Base-by-base conservation (phyloP, 192 early-diverging fungal species). In the Backusella liffmaniae region DNA sequence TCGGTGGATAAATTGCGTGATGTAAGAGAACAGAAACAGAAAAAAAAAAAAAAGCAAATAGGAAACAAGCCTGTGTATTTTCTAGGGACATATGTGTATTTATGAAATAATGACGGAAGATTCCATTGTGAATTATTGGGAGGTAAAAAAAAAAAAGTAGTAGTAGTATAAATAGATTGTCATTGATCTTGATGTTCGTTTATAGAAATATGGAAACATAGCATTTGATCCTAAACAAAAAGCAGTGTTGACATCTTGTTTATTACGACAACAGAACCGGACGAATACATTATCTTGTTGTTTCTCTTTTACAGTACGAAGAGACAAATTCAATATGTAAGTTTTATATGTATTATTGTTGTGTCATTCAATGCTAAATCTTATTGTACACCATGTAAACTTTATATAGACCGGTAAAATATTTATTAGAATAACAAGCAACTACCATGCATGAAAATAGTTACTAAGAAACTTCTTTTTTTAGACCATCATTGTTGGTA, bases 111-210 rank as follows among this genome's bases (percentile, higher is more conserved):
- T 98, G 94, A 89, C 91, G 9, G 97, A 98, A 80, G 93, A 94
- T 74, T 94, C 91, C 21, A 94, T 94, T 12, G 96, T 98, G 67
- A 98, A 98, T 88, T 98, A 98, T 80, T 98, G 97, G 97, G 96
- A 97, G 88, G 88, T 89, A 80, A 67, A 66, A n/a, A n/a, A 39
- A 37, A 37, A 37, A 37, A 37, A 37, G n/a, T n/a, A 39, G 37
- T 39, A 39, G 9, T 39, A 39, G 37, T 7, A 35, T n/a, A 15
- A 66, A 35, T 13, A 12, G 36, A 46, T 32, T n/a, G 37, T 53
- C 18, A 30, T 32, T n/a, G 36, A 34, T 69, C 0, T 21, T 68
- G 5, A 7, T 70, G 18, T 4, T 70, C 8, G 46, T 9, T 70
- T 9, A 39, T 56, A 89, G 83, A 98, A 97, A 88, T 98, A 98